Evolutionary conservation across 805 yeast species (phyloP), one percentile per base, ranked within the genome.

Genomic region (Cyberlindnera mycetangii): DNA sequence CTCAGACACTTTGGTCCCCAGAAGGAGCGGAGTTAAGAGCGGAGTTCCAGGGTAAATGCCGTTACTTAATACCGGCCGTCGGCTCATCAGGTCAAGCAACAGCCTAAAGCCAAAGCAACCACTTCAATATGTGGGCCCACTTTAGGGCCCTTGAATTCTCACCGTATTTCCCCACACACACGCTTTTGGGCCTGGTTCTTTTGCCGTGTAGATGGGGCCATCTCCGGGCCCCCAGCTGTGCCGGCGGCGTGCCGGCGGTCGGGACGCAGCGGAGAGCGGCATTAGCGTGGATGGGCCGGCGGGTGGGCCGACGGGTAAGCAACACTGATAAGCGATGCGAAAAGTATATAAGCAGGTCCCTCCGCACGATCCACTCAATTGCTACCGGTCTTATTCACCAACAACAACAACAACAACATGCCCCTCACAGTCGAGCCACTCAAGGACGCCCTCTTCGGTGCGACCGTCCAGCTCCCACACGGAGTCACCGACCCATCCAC

Each of bases 401-500:
- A 4, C 39, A 36, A 15, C 31, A 36, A 5, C 5, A 24, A 36
- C 31, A 36, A 9, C 21, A 36, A 28, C 32, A 47, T 43, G 47
- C 51, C 51, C 11, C 20, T 54, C 20, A 35, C 45, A 10, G 50
- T 51, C 21, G 40, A 39, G 4, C 58, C 58, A 21, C 41, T 56
- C 15, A 40, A 48, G 19, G 47, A 45, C 39, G 65, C 74, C 24
- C 79, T 82, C 20, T 75, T 88, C 53, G 96, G 96, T 34, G 92
- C 93, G 42, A 65, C 67, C 12, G 69, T 89, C 37, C 66, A 62
- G 7, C 66, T 88, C 33, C 96, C 96, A 28, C 61, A 44, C 14
- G 53, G 62, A 4, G 83, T 46, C 37, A 80, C 77, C 44, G 95
- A 88, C 65, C 96, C 96, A 14, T 72, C 86, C 4, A 61, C 73